Conservation (phyloP, 192 early-diverging fungal genomes). For the Physocladia obscura region DNA sequence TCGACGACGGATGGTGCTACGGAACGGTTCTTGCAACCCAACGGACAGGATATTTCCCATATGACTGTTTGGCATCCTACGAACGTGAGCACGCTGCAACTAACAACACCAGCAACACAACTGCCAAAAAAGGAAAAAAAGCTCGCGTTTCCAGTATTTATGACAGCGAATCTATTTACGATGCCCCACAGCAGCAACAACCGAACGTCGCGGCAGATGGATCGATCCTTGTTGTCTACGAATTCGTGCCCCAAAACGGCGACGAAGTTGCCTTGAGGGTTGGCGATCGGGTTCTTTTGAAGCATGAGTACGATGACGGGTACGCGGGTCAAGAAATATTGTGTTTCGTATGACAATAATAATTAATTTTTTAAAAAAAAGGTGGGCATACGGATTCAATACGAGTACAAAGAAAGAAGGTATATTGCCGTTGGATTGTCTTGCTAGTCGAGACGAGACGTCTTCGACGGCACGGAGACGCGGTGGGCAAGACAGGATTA, state of each 20-base stretch:
- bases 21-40: neutral
- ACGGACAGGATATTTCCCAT: neutral
- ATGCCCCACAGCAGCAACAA: neutral
- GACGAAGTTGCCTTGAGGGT: neutral
- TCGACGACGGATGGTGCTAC: conserved; percentile 3
- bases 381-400: conserved; percentile 24
- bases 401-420: neutral
- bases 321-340: neutral
- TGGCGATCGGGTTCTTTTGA: conserved; percentile 3
- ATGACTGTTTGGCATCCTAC: conserved; percentile 4
- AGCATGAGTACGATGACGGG: conserved; percentile 9
- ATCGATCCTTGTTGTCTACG: neutral
- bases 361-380: neutral
- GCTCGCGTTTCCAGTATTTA: neutral
- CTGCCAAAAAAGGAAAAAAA: neutral
- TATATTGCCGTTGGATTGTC: conserved; percentile 5
- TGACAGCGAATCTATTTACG: neutral
- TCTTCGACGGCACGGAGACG: no score
- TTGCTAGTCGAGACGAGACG: neutral
- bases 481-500: neutral
- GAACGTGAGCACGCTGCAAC: neutral
- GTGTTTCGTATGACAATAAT: neutral
- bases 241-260: neutral
- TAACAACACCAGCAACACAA: neutral
- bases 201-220: neutral